These are phyloP conservation scores for Symbiodinium natans DNA, from an alignment of 73 alveolate genomes.

Conservation along the genomic window DNA sequence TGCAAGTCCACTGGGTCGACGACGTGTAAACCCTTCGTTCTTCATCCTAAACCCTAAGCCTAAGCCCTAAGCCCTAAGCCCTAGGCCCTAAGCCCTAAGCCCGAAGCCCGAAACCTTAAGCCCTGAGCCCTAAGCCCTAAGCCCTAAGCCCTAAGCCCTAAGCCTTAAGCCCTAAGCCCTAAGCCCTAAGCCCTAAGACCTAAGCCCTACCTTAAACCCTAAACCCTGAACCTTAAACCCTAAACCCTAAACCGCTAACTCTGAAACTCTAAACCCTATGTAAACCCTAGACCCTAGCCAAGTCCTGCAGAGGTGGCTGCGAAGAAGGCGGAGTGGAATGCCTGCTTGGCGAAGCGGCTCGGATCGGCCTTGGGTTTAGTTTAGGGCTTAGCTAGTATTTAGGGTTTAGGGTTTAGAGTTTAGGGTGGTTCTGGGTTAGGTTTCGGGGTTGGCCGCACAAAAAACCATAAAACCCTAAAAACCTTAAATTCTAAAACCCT, in stretches of 20 bases:
- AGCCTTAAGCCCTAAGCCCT: background rate
- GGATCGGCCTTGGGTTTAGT: background rate
- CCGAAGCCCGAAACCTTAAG: no score
- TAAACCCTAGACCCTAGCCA: background rate
- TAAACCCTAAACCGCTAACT: no score
- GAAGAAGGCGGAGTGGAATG: slow-evolving; percentile 92
- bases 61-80: background rate
- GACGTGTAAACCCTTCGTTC: no score
- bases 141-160: background rate
- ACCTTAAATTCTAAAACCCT: no score
- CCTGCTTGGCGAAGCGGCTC: slow-evolving; percentile 85
- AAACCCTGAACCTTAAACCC: no score
- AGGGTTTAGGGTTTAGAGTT: no score
- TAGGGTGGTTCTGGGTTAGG: no score
- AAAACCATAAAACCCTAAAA: no score
- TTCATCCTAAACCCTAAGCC: no score
- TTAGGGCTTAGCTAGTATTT: background rate
- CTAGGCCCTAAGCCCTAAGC: background rate
- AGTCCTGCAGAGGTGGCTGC: slow-evolving; percentile 94
- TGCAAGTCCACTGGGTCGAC: no score
- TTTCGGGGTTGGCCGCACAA: no score
- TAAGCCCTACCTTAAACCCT: background rate
- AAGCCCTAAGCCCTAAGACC: background rate
- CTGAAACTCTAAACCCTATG: no score
- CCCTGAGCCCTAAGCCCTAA: background rate